Conservation (phyloP, 164 flowering plant species). For the Aristolochia fimbriata region DNA sequence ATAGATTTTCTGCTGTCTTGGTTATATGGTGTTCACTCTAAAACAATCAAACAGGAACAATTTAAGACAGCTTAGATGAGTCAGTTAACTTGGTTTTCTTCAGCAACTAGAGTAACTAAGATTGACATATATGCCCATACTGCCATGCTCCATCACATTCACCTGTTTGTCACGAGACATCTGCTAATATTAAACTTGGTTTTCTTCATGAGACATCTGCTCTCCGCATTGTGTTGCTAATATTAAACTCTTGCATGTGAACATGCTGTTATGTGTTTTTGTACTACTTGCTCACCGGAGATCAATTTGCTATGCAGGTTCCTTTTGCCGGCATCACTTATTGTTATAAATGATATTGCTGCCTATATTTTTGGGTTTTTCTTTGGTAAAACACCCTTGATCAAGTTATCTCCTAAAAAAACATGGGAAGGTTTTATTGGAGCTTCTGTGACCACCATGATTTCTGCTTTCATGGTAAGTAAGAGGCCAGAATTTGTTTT, state of each 20-base stretch:
- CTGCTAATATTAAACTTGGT: too few relatives aligned
- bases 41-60: too few relatives aligned
- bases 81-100: too few relatives aligned
- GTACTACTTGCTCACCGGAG: not conserved
- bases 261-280: not conserved
- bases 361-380: conserved; percentile 95
- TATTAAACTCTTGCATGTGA: not conserved
- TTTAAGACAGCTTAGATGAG: too few relatives aligned
- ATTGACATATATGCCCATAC: too few relatives aligned
- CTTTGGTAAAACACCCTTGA: conserved; percentile 92
- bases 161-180: too few relatives aligned
- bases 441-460: conserved; percentile 74
- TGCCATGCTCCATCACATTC: too few relatives aligned
- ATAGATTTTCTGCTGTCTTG: too few relatives aligned
- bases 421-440: conserved; percentile 99
- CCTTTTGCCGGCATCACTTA: conserved; percentile 97
- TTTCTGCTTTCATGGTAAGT: conserved; percentile 76
- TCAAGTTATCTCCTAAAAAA: conserved; percentile 94
- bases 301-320: conserved; percentile 52
- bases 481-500: not conserved
- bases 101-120: too few relatives aligned
- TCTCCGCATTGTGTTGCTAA: not conserved
- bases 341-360: conserved; percentile 88
- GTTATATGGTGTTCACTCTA: too few relatives aligned
- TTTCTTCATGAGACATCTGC: too few relatives aligned